A percentile compares a stretch with the other conserved stretches of the same genome.
Evolutionary conservation across 2,329 filamentous ascomycete species (phyloP).

Genomic region (Sphaerulina populicola): DNA sequence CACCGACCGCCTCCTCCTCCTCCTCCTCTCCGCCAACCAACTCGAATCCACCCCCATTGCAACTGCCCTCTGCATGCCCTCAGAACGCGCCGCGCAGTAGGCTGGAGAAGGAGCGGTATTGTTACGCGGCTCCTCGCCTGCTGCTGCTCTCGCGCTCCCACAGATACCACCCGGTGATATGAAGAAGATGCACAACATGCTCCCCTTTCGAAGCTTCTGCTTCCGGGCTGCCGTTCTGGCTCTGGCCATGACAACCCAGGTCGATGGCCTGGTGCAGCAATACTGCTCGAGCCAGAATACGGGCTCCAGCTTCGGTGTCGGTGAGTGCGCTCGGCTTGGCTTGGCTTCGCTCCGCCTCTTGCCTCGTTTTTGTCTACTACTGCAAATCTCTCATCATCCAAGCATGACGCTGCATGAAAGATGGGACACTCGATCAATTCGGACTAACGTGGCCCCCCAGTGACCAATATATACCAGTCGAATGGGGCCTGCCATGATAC

Average conservation of each 20-base stretch:
- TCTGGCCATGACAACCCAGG: conserved; percentile 8
- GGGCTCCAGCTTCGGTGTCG: conserved; percentile 29
- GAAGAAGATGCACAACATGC: conserved; percentile 24
- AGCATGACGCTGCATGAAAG: background rate
- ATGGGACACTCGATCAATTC: background rate
- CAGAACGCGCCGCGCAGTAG: conserved; percentile 3
- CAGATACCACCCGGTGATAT: background rate
- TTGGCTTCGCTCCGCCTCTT: too few relatives aligned
- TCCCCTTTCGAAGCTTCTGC: conserved; percentile 22
- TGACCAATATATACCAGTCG: conserved; percentile 47
- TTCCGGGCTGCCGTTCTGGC: conserved; percentile 14
- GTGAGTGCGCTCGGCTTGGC: conserved; percentile 22
- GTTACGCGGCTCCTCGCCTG: conserved; percentile 4
- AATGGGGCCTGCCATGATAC: conserved; percentile 58
- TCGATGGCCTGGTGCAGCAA: conserved; percentile 26
- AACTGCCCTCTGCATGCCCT: conserved; percentile 13
- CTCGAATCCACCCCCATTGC: conserved; percentile 7
- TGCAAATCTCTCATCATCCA: too few relatives aligned
- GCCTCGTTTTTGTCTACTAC: too few relatives aligned
- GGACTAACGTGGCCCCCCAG: conserved; percentile 19
- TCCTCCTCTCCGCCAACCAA: conserved; percentile 14
- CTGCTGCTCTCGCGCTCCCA: background rate
- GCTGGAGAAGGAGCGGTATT: conserved; percentile 10
- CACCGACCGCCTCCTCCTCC: conserved; percentile 3
- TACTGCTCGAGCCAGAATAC: conserved; percentile 44